Evolutionary conservation across 2,329 filamentous ascomycete species (phyloP), one percentile per base, ranked within the genome.

Genomic region (Trichoderma asperellum): DNA sequence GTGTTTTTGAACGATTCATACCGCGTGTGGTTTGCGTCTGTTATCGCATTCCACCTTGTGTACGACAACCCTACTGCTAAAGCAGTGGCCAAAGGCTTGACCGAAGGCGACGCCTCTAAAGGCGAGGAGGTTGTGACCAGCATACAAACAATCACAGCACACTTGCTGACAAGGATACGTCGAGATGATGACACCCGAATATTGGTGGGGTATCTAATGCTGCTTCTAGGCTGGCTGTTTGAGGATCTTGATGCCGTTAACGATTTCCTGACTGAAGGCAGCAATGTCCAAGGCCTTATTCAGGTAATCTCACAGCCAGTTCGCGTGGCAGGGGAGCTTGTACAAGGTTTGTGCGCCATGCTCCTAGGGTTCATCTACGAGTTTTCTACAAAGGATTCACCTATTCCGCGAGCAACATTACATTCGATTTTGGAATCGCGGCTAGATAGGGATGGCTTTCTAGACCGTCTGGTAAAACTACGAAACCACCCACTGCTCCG

Each of bases 381-480:
- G 76, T 99, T 98, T 76, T 98, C 95, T 11, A 97, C 95, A 0
- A 97, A 97, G 77, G 96, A 99, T 79, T 98, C 95, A 0, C 93
- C 96, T 0, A 91, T 99, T 63, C 88, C 95, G 6, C 87, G 96
- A 71, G 85, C 89, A 29, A 94, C 91, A 11, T 82, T 99, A 56
- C 92, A 97, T 75, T 89, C 91, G 29, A 87, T 97, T 34, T 83
- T 99, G 43, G 85, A 88, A 34, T 89, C 91, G 56, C 89, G 91
- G 69, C 86, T 98, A 74, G 93, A 94, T 49, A 89, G 94, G 73
- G 94, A 97, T 74, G 90, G 91, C 75, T 99, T 97, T 76, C 88
- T 96, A 68, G 92, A 96, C 78, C 90, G 90, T 71, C 85, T 99
- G 49, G 88, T 87, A 29, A 91, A 90, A 71, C 83, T 99, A 47